Percentiles rank a stretch among this genome's conserved stretches.
Evolutionary conservation across 2,329 filamentous ascomycete genomes (phyloP).

Genomic region (Gyromitra esculenta): DNA sequence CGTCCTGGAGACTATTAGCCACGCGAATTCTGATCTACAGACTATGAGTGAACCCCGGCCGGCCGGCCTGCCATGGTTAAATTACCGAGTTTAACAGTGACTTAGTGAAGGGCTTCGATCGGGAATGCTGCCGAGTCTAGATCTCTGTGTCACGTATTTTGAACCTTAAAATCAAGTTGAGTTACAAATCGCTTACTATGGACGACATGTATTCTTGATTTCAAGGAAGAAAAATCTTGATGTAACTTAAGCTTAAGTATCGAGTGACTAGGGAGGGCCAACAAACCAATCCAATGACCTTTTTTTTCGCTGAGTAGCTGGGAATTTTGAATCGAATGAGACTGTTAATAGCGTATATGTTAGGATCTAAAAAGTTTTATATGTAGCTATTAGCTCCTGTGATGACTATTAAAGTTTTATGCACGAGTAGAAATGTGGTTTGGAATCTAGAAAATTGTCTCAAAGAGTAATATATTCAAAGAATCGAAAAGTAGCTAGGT

Average conservation of each 20-base stretch:
- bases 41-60: neutral
- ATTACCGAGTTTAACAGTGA: neutral
- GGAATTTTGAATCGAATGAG: neutral
- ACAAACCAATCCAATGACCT: neutral
- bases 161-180: neutral
- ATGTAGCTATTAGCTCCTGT: neutral
- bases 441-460: neutral
- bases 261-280: conserved; percentile 4
- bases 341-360: neutral
- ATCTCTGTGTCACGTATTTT: neutral
- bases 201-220: neutral
- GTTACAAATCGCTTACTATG: neutral
- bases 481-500: conserved; percentile 6
- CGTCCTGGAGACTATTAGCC: neutral
- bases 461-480: conserved; percentile 23
- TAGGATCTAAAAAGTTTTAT: neutral
- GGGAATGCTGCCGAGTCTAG: neutral
- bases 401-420: neutral
- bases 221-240: neutral
- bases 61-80: neutral
- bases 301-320: neutral
- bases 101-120: neutral
- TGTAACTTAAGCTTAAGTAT: neutral
- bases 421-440: neutral
- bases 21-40: neutral